These are phyloP conservation scores for Diaporthe vexans DNA, from an alignment of 2,329 filamentous ascomycete species.

Conservation along the genomic window DNA sequence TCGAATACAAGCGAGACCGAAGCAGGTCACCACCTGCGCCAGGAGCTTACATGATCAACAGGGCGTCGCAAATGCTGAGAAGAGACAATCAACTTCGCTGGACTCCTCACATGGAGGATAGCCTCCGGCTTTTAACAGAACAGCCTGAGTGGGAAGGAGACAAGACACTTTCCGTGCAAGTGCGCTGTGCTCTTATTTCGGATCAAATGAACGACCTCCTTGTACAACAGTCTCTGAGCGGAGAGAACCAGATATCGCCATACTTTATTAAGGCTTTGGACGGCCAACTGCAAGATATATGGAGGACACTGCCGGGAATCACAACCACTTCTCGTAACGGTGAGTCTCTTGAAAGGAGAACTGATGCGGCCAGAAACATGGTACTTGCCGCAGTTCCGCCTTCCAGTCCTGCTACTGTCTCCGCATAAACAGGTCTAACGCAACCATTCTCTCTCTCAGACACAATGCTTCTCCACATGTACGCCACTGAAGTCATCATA, in stretches of 20 bases:
- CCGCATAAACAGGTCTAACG: background rate
- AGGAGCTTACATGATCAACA: constrained; percentile 24
- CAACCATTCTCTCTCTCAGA: constrained; percentile 46
- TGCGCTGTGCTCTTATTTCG: constrained; percentile 56
- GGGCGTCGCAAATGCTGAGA: constrained; percentile 52
- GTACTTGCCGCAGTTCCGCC: no score
- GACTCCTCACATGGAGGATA: constrained; percentile 72
- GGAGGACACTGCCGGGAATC: constrained; percentile 43
- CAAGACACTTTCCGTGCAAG: constrained; percentile 59
- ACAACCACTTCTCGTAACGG: constrained; percentile 43
- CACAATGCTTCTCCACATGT: constrained; percentile 52
- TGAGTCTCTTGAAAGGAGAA: constrained; percentile 35
- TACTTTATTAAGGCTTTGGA: constrained; percentile 47
- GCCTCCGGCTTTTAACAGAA: constrained; percentile 60
- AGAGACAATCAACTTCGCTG: constrained; percentile 67
- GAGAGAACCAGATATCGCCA: constrained; percentile 42
- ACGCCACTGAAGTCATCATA: constrained; percentile 54
- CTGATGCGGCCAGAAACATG: background rate
- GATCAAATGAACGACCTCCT: constrained; percentile 48
- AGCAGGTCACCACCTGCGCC: background rate
- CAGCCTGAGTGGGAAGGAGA: constrained; percentile 64
- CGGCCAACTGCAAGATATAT: constrained; percentile 46
- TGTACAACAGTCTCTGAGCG: constrained; percentile 35
- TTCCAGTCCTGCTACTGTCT: constrained; percentile 22
- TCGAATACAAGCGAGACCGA: background rate